These are phyloP conservation scores for Pseudonitzschia multistriata DNA, from an alignment of 108 stramenopile genomes.

Conservation along the genomic window DNA sequence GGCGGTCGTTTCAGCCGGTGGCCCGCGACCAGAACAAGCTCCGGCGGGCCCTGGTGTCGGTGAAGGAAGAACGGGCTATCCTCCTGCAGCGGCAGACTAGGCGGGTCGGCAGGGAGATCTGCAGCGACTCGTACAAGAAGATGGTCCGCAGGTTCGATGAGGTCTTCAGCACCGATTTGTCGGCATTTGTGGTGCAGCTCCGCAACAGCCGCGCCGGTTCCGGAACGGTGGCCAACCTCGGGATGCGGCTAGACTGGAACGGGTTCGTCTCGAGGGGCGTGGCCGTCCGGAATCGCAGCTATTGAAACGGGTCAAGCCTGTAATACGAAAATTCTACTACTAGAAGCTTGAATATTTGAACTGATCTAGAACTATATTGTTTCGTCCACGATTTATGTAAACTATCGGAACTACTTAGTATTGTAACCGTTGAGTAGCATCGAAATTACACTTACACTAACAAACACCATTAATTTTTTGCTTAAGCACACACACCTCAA, in stretches of 20 bases:
- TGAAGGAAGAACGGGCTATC: slow-evolving; percentile 28
- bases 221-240: slow-evolving; percentile 52
- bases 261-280: slow-evolving; percentile 52
- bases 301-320: too few species aligned
- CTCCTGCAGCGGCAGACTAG: slow-evolving; percentile 33
- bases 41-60: slow-evolving; percentile 20
- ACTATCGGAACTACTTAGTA: too few species aligned
- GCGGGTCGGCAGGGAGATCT: slow-evolving; percentile 60
- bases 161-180: slow-evolving; percentile 69
- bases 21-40: slow-evolving; percentile 26
- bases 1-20: neutral
- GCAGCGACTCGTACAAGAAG: slow-evolving; percentile 62
- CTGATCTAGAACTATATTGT: too few species aligned
- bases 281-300: neutral
- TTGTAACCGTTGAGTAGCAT: too few species aligned
- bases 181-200: slow-evolving; percentile 74
- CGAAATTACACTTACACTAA: too few species aligned
- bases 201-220: slow-evolving; percentile 53
- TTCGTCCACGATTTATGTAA: too few species aligned
- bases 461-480: too few species aligned
- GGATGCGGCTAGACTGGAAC: slow-evolving; percentile 84
- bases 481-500: too few species aligned
- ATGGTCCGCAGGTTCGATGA: slow-evolving; percentile 79
- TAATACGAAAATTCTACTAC: too few species aligned
- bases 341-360: too few species aligned